phyloP scores from a whole-genome alignment of 73 alveolate species.

The Diophrys appendiculata region DNA sequence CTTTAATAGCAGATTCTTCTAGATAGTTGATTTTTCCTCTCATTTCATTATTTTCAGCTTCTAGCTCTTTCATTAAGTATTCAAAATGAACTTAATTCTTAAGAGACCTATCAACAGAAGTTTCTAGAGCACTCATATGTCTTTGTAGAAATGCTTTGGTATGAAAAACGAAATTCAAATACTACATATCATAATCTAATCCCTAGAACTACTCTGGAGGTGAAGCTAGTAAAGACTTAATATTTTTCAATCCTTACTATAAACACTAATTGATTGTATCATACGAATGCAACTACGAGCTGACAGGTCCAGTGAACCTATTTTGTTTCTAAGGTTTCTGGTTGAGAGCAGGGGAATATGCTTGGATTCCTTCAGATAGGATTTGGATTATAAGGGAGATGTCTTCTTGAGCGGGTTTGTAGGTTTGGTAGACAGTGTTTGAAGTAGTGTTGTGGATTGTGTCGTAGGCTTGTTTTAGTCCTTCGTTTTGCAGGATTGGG shows the following conservation, averaged over 20 bases:
- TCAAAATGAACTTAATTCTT: not conserved
- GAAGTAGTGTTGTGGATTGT: not conserved
- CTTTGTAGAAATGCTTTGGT: not conserved
- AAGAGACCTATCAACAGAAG: not conserved
- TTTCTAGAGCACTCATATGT: conserved; percentile 1
- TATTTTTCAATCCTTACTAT: not conserved
- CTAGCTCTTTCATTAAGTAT: not conserved
- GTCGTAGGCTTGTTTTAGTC: not conserved
- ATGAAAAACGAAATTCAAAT: not conserved
- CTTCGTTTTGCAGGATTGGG: not conserved
- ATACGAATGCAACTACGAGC: not conserved
- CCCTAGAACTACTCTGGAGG: too few relatives aligned
- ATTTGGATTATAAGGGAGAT: too few relatives aligned
- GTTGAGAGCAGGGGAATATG: not conserved
- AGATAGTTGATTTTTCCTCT: not conserved
- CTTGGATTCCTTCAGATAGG: not conserved
- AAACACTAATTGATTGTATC: not conserved
- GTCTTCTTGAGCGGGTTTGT: not conserved
- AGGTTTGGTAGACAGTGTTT: not conserved
- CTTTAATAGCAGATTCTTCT: not conserved
- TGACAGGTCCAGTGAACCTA: not conserved
- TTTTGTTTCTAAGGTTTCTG: not conserved
- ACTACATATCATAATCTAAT: conserved; percentile 8
- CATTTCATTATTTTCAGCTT: not conserved
- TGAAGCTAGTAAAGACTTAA: not conserved